phyloP scores from a whole-genome alignment of 306 rosid species.

The Geum urbanum region DNA sequence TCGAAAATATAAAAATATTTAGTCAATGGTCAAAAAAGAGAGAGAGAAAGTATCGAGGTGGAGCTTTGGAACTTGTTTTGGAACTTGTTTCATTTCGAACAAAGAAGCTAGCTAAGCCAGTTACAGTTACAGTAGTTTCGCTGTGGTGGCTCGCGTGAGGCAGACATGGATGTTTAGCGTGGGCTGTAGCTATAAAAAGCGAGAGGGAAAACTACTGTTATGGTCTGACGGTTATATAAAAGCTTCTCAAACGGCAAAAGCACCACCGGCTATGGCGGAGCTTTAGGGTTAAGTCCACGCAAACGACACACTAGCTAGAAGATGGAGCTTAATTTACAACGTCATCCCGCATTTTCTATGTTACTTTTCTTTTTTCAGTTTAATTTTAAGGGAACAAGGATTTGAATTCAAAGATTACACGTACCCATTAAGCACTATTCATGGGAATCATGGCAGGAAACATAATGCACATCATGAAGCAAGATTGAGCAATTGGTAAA shows the following conservation, averaged over 20 bases:
- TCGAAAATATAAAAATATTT: background rate
- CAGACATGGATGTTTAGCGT: background rate
- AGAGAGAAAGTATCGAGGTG: background rate
- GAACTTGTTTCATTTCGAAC: background rate
- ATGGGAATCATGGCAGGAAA: background rate
- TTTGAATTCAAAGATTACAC: background rate
- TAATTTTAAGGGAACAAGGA: too few species aligned
- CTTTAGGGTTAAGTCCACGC: background rate
- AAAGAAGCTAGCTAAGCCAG: background rate
- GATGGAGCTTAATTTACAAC: background rate
- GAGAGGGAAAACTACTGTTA: background rate
- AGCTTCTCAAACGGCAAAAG: background rate
- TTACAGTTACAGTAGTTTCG: background rate
- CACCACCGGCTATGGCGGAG: background rate
- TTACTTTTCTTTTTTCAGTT: background rate
- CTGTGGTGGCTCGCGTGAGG: background rate
- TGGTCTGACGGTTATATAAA: background rate
- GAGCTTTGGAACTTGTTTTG: background rate
- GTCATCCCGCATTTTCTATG: background rate
- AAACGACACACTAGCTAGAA: background rate
- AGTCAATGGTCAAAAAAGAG: constrained; percentile 2
- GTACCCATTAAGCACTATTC: background rate
- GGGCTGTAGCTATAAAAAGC: background rate
- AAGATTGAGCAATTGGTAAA: background rate
- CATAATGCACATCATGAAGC: background rate